Evolutionary conservation across 192 early-diverging fungal genomes (phyloP).

Genomic region (Hyaloraphidium curvatum): DNA sequence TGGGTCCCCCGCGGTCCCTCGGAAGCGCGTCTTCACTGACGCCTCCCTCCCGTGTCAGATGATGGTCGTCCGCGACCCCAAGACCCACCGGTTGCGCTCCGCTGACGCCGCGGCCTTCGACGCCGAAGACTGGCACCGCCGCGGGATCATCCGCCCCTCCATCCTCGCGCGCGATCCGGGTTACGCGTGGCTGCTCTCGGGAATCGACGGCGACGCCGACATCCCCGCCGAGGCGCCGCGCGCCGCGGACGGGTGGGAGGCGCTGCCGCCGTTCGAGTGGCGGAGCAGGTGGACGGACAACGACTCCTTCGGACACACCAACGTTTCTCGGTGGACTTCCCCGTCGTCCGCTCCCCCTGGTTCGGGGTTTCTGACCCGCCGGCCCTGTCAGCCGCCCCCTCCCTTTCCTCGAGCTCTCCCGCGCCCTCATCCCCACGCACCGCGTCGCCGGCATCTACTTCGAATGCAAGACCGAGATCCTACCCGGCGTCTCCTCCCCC

Average conservation of each 20-base stretch:
- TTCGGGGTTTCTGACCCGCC: no score
- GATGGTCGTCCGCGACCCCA: neutral
- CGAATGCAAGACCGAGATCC: neutral
- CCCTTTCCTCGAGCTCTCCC: neutral
- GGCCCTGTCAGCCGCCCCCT: neutral
- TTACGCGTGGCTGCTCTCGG: neutral
- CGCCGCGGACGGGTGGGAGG: no score
- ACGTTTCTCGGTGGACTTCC: neutral
- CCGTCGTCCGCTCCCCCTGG: neutral
- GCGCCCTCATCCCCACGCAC: neutral
- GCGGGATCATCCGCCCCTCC: neutral
- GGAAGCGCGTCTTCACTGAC: no score
- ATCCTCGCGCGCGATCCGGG: neutral
- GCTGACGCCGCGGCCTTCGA: neutral
- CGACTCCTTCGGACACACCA: neutral
- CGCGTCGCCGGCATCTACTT: neutral
- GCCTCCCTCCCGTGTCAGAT: no score
- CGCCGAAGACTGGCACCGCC: neutral
- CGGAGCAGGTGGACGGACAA: neutral
- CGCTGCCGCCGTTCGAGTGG: no score
- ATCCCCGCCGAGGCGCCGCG: neutral
- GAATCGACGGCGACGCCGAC: neutral
- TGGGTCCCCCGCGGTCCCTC: no score
- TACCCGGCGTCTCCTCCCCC: neutral
- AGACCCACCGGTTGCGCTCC: neutral